These are phyloP conservation scores for Zygosaccharomyces gambellarensis DNA, from an alignment of 805 yeast genomes.

Conservation along the genomic window DNA sequence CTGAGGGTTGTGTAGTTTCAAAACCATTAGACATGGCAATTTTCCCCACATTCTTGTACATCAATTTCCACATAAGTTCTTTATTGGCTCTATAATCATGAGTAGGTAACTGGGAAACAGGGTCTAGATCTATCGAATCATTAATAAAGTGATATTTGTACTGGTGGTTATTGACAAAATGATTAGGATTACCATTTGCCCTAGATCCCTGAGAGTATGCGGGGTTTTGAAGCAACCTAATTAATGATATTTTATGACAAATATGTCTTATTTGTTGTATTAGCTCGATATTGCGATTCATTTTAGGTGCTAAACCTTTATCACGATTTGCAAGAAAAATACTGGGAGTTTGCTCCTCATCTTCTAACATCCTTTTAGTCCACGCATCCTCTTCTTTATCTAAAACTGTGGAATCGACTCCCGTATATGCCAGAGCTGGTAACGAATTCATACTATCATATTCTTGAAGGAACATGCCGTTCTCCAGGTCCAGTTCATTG, in stretches of 20 bases:
- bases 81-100: slow-evolving; percentile 53
- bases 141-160: slow-evolving; percentile 42
- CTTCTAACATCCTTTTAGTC: slow-evolving; percentile 37
- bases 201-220: slow-evolving; percentile 18
- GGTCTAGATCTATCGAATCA: slow-evolving; percentile 70
- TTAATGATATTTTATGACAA: slow-evolving; percentile 82
- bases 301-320: slow-evolving; percentile 56
- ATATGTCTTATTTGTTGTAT: slow-evolving; percentile 86
- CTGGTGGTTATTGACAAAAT: slow-evolving; percentile 20
- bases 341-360: slow-evolving; percentile 37
- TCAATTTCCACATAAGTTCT: slow-evolving; percentile 58
- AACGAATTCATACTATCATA: slow-evolving; percentile 79
- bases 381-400: slow-evolving; percentile 44
- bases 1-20: slow-evolving; percentile 73
- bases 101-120: slow-evolving; percentile 66
- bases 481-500: slow-evolving; percentile 45
- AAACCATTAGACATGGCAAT: slow-evolving; percentile 89
- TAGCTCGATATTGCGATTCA: slow-evolving; percentile 62
- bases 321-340: slow-evolving; percentile 38
- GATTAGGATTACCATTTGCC: slow-evolving; percentile 15
- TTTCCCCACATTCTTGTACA: slow-evolving; percentile 68
- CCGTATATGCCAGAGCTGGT: slow-evolving; percentile 58
- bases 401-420: slow-evolving; percentile 44
- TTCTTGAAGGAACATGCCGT: slow-evolving; percentile 67
- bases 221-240: slow-evolving; percentile 74